Evolutionary conservation across 2,329 filamentous ascomycete genomes (phyloP).

Genomic region (Aspergillus brunneoviolaceus): DNA sequence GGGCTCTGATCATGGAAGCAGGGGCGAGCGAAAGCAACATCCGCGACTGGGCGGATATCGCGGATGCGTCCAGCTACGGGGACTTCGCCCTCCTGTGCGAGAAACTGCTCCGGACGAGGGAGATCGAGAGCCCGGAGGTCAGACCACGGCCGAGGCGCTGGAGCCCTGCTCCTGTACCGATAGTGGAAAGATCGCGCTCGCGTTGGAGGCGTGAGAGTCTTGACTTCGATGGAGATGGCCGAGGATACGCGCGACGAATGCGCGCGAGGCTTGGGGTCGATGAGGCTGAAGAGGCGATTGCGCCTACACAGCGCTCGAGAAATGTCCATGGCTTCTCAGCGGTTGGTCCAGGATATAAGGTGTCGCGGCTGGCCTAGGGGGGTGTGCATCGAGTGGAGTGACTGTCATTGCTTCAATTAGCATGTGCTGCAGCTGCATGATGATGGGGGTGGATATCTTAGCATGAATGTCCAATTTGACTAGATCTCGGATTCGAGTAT

Average conservation of each 20-base stretch:
- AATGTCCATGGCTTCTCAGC: background rate
- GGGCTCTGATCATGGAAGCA: conserved; percentile 1
- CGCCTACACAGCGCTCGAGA: background rate
- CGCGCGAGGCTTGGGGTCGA: background rate
- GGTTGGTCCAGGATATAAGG: conserved; percentile 6
- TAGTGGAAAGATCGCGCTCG: background rate
- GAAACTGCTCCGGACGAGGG: background rate
- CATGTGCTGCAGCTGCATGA: background rate
- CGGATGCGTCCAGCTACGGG: background rate
- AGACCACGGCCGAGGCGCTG: background rate
- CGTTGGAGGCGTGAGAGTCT: background rate
- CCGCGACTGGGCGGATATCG: conserved; percentile 5
- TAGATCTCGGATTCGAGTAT: too few species aligned
- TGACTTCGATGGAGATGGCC: background rate
- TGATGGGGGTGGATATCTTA: background rate
- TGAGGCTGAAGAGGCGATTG: background rate
- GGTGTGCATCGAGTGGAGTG: background rate
- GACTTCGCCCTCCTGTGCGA: conserved; percentile 1
- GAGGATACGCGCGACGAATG: background rate
- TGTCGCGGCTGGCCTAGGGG: conserved; percentile 3
- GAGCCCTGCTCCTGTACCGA: background rate
- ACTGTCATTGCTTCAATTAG: background rate
- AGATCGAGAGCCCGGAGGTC: background rate
- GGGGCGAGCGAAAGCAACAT: background rate
- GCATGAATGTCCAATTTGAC: too few species aligned